Conservation (phyloP, 2,329 filamentous ascomycete genomes). For the Cladosporium sp. region DNA sequence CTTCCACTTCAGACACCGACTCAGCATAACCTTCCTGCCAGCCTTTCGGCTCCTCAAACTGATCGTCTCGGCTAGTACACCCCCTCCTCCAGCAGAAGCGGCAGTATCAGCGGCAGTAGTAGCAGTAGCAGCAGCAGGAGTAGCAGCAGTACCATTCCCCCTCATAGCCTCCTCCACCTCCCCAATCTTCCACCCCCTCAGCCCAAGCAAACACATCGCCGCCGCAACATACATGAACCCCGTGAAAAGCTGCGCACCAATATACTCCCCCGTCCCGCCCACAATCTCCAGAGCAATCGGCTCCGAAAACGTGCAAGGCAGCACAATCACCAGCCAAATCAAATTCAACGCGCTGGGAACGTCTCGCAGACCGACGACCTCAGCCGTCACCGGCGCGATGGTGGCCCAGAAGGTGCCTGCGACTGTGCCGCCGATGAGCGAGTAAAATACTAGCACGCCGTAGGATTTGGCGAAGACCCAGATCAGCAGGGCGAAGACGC, state of each 20-base stretch:
- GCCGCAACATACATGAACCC: slow-evolving; percentile 64
- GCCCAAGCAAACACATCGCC: slow-evolving; percentile 53
- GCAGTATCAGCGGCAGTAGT: slow-evolving; percentile 22
- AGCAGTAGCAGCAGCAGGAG: slow-evolving; percentile 23
- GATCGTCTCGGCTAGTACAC: slow-evolving; percentile 23
- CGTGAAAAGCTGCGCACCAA: slow-evolving; percentile 60
- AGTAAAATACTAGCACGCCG: slow-evolving; percentile 70
- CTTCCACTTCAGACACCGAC: slow-evolving; percentile 33
- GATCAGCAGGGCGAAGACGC: slow-evolving; percentile 66
- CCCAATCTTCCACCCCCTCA: slow-evolving; percentile 62
- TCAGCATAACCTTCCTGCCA: slow-evolving; percentile 31
- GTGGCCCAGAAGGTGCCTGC: slow-evolving; percentile 69
- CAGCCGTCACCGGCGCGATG: slow-evolving; percentile 68
- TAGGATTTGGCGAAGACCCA: slow-evolving; percentile 72
- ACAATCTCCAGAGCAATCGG: slow-evolving; percentile 58
- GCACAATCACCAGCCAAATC: slow-evolving; percentile 68
- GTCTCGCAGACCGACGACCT: slow-evolving; percentile 69
- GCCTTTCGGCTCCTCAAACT: slow-evolving; percentile 22
- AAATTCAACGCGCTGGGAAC: slow-evolving; percentile 70
- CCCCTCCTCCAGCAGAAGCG: slow-evolving; percentile 18
- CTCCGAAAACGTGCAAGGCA: slow-evolving; percentile 67
- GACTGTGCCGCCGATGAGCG: slow-evolving; percentile 64
- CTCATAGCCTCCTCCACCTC: slow-evolving; percentile 48
- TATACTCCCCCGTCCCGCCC: slow-evolving; percentile 51
- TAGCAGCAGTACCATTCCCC: slow-evolving; percentile 30